Percentiles rank a stretch among this genome's conserved stretches.
Conservation (phyloP, 768 basidiomycete genomes). For the Serpula lacrymans region DNA sequence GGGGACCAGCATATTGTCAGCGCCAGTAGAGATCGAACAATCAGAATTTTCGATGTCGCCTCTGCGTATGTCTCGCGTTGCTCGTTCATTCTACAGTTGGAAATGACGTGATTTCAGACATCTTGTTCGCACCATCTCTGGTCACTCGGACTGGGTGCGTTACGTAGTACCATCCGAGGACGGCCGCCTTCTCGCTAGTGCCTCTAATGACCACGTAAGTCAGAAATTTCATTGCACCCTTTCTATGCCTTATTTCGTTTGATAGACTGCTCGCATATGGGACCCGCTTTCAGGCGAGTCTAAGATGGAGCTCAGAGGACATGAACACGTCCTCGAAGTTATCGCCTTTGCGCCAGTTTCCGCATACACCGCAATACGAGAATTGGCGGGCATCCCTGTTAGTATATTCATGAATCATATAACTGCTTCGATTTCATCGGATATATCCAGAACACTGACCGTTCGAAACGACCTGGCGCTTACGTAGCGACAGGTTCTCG, state of each 20-base stretch:
- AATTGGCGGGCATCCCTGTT: constrained; percentile 71
- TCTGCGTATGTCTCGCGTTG: constrained; percentile 69
- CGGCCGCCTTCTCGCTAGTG: constrained; percentile 71
- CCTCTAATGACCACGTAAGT: constrained; percentile 84
- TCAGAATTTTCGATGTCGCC: constrained; percentile 82
- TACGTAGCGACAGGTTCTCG: constrained; percentile 82
- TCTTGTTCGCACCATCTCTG: constrained; percentile 68
- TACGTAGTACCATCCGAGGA: constrained; percentile 63
- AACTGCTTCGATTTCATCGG: constrained; percentile 5
- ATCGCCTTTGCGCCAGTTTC: constrained; percentile 76
- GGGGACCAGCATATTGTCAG: constrained; percentile 82
- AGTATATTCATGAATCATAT: constrained; percentile 18
- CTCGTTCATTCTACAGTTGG: no score
- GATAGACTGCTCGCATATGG: constrained; percentile 79
- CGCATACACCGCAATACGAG: constrained; percentile 74
- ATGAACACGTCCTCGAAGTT: constrained; percentile 83
- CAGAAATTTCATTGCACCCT: constrained; percentile 1
- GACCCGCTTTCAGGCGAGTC: constrained; percentile 70
- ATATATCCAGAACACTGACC: constrained; percentile 45
- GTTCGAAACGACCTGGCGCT: constrained; percentile 43
- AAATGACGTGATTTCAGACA: constrained; percentile 43
- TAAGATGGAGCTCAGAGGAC: constrained; percentile 81
- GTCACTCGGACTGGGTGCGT: constrained; percentile 87
- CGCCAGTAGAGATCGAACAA: constrained; percentile 84
- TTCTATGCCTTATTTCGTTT: constrained; percentile 16